phyloP scores from a whole-genome alignment of 2,329 filamentous ascomycete species.

The Pestalotiopsis sp. region DNA sequence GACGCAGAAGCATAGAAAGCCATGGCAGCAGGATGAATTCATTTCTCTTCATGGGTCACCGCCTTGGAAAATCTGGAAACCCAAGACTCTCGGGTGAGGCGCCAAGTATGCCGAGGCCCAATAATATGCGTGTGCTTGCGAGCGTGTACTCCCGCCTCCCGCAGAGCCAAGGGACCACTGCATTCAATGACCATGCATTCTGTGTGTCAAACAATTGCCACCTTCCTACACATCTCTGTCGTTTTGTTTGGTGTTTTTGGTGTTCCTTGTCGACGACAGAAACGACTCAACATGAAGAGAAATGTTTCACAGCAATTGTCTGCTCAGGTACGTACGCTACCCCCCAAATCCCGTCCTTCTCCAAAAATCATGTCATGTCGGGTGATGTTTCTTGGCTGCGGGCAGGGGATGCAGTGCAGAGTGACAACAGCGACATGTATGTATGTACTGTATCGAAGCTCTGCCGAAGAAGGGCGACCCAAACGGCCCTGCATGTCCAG shows the following conservation, averaged over 20 bases:
- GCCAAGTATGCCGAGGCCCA: background rate
- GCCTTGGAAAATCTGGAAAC: background rate
- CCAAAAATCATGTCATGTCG: background rate
- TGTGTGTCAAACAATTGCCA: background rate
- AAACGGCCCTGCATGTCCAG: background rate
- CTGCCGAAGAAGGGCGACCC: background rate
- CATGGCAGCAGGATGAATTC: too few species aligned
- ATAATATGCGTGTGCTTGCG: background rate
- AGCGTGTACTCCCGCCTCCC: background rate
- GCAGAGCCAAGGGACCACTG: background rate
- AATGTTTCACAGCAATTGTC: too few species aligned
- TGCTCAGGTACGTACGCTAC: too few species aligned
- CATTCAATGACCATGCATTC: background rate
- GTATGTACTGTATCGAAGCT: background rate
- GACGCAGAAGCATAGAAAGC: too few species aligned
- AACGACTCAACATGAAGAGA: too few species aligned
- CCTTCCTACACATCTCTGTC: background rate
- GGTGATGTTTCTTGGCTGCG: background rate
- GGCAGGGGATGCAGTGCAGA: background rate
- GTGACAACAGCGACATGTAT: background rate
- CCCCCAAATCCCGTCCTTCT: background rate
- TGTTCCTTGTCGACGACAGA: too few species aligned
- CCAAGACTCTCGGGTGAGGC: background rate
- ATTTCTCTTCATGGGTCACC: too few species aligned
- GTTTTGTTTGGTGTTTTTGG: background rate